Base-by-base conservation (phyloP, 2,329 filamentous ascomycete genomes). In the Fusarium temperatum region DNA sequence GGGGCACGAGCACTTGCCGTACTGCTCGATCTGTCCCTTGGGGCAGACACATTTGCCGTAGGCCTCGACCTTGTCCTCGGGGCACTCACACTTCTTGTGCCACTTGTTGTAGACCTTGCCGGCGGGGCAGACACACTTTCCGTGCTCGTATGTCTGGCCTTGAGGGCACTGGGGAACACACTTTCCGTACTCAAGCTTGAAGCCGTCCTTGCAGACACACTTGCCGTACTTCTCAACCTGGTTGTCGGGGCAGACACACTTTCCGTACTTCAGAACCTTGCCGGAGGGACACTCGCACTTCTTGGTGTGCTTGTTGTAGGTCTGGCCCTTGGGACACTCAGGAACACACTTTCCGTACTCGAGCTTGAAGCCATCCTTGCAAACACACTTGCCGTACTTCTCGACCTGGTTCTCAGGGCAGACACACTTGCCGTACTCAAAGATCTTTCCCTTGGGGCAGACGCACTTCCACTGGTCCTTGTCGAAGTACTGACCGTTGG, bases 371-470 rank as follows among this genome's bases (percentile, higher is more conserved):
- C n/a, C n/a, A n/a, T n/a, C n/a, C n/a, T n/a, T n/a, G n/a, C n/a
- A n/a, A n/a, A n/a, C n/a, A n/a, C n/a, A n/a, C n/a, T n/a, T n/a
- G n/a, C n/a, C n/a, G n/a, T n/a, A n/a, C n/a, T n/a, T n/a, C n/a
- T n/a, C n/a, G n/a, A n/a, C n/a, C n/a, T n/a, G n/a, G n/a, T n/a
- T n/a, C n/a, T n/a, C n/a, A n/a, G n/a, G n/a, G n/a, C n/a, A n/a
- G n/a, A 53, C 28, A 51, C 71, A 70, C 53, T 70, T 70, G 41
- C 55, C 55, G 17, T 70, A 69, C 66, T 62, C 41, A 18, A 59
- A 59, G 35, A 47, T 24, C 55, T 70, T 72, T 22, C 73, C 73
- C 24, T 63, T 68, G 22, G 72, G 65, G 68, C 73, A 75, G 6
- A 57, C 53, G 17, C 73, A 75, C 51, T 66, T 56, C 32, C 54